These are phyloP conservation scores for Hypsizygus ulmarius DNA, from an alignment of 1,284 basidiomycete genomes.

Conservation along the genomic window DNA sequence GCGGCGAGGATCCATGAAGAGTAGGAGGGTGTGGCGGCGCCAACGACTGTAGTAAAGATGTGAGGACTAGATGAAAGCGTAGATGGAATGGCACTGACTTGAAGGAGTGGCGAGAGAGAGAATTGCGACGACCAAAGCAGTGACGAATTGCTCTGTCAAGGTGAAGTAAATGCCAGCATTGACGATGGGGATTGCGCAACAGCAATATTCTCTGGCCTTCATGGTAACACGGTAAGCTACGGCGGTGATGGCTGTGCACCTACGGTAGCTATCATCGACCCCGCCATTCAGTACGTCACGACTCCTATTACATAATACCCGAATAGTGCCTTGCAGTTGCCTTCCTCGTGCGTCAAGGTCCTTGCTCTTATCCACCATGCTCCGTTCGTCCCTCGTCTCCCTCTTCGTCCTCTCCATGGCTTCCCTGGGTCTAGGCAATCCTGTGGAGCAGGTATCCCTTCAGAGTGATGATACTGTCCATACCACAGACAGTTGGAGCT, in stretches of 20 bases:
- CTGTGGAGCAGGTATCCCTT: slow-evolving; percentile 41
- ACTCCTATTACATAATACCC: slow-evolving; percentile 21
- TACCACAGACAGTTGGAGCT: slow-evolving; percentile 49
- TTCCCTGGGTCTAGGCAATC: slow-evolving; percentile 31
- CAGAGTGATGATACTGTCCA: slow-evolving; percentile 32
- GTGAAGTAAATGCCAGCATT: slow-evolving; percentile 87
- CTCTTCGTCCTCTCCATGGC: slow-evolving; percentile 32
- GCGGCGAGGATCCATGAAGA: slow-evolving; percentile 74
- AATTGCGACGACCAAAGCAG: slow-evolving; percentile 71
- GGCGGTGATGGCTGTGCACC: slow-evolving; percentile 4
- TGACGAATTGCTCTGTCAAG: slow-evolving; percentile 70
- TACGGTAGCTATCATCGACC: not conserved
- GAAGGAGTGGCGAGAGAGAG: slow-evolving; percentile 76
- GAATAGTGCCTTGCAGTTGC: slow-evolving; percentile 5
- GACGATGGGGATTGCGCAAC: slow-evolving; percentile 81
- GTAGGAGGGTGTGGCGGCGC: slow-evolving; percentile 74
- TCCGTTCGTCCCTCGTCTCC: slow-evolving; percentile 38
- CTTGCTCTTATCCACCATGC: slow-evolving; percentile 9
- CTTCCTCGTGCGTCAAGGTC: not conserved
- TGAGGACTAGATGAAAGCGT: slow-evolving; percentile 12
- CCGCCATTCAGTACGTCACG: slow-evolving; percentile 6
- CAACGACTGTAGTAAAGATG: slow-evolving; percentile 61
- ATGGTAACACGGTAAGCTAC: slow-evolving; percentile 35
- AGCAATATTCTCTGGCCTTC: slow-evolving; percentile 76
- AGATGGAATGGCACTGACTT: slow-evolving; percentile 46